Evolutionary conservation across 192 early-diverging fungal species (phyloP), one percentile per base, ranked within the genome.

Genomic region (Entomortierella parvispora): DNA sequence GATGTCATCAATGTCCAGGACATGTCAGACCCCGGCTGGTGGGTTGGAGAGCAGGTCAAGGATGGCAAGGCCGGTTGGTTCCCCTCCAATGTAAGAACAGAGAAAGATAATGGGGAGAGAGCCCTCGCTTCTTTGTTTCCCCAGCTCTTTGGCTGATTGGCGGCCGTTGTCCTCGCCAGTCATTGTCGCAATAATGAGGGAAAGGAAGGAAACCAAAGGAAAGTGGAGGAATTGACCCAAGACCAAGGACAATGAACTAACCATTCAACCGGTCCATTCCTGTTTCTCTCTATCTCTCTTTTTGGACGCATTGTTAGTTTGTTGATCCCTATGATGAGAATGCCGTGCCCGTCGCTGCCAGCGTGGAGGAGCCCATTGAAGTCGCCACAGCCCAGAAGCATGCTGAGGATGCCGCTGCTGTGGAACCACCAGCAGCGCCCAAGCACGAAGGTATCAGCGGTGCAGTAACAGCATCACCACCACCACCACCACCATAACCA

Each of bases 1-100:
- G 89, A 91, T 33, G 62, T 81, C 37, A 81, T 93, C 22, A 83
- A 77, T 20, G 84, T 93, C 11, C 83, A 83, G 14, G 82, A 86
- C 57, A 81, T 83, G 45, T 80, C 85, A 25, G 86, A 89, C 55
- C 59, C 67, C 50, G 82, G 82, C 55, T 86, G 85, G 85, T 86
- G 85, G 82, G 54, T 71, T 12, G 82, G 80, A 29, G 71, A 82
- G 60, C 74, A 48, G 17, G 62, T 68, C 31, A 75, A 75, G 45
- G 65, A 71, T 11, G 75, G 79, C 14, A 59, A 68, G 25, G 48
- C 63, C 40, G 85, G 85, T 25, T 79, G 66, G 47, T 82, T 84
- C 54, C 85, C 85, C 14, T 81, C 74, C 58, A 86, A 86, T 45
- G 84, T 86, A 71, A 81, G 62, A 23, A 32, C 23, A 40, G 26